Base-by-base conservation (phyloP, 2,329 filamentous ascomycete genomes). In the Allantophomopsis lycopodina region DNA sequence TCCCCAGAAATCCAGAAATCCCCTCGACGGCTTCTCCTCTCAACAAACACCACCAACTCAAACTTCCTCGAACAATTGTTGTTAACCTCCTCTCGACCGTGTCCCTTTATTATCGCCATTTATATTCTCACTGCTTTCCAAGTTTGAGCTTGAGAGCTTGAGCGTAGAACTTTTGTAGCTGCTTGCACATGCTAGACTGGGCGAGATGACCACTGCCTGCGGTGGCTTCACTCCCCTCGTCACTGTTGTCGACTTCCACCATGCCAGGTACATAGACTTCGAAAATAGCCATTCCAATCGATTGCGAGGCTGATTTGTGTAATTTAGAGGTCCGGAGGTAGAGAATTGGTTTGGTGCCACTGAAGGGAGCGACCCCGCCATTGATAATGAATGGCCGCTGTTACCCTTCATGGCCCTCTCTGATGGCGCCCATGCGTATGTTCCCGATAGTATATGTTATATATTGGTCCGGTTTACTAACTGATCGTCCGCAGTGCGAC, bases 351-450 rank as follows among this genome's bases (percentile, higher is more conserved):
- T 94, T 55, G 87, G 86, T 45, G 75, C 64, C 28, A 64, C 79
- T 15, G 78, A 88, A 50, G 83, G 78, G 40, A 68, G 65, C 42
- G 87, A 95, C 60, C 86, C 89, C 10, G 83, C 83, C 3, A 67
- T 63, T 35, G 82, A 88, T 43, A 89, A 93, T 62, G 85, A 91
- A 55, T 98, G 91, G 91, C 72, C 79, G 20, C 61, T 95, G 49
- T 68, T 98, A 45, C 88, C 91, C 0, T 98, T 98, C 60, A 95
- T 96, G 85, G 91, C 91, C 18, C 64, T 98, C 54, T 91, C 85
- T 42, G 91, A 98, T 58, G 91, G 91, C 39, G 91, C 91, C 40
- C 91, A 98, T 67, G 79, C 87, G 79, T 91, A 69, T 64, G 80
- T 43, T 20, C 34, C 36, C 34, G 37, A 38, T 23, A 17, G 35